Percentiles rank a stretch among this genome's conserved stretches.
Evolutionary conservation across 768 basidiomycete genomes (phyloP).

Genomic region (Leccinum subtestaceum): DNA sequence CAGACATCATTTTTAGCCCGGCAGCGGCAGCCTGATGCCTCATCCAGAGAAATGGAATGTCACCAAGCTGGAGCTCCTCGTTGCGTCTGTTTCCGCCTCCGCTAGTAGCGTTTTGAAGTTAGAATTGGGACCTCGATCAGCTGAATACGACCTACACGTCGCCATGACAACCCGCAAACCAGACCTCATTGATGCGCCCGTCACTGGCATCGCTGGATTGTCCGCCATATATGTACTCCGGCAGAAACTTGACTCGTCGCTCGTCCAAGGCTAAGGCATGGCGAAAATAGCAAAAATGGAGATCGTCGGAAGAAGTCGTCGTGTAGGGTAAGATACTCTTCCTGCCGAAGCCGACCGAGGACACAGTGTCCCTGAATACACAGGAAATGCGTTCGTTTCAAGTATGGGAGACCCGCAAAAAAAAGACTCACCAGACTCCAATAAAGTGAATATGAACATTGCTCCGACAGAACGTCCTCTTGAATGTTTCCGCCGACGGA

Average conservation of each 20-base stretch:
- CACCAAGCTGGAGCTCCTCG: conserved; percentile 24
- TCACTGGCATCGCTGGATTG: conserved; percentile 7
- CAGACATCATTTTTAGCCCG: conserved; percentile 20
- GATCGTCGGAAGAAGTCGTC: conserved; percentile 16
- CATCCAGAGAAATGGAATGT: conserved; percentile 32
- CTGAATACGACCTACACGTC: conserved; percentile 32
- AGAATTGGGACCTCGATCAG: background rate
- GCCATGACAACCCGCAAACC: conserved; percentile 41
- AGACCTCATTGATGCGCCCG: conserved; percentile 39
- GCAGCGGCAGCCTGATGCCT: conserved; percentile 26
- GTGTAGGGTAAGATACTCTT: conserved; percentile 31
- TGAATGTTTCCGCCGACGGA: conserved; percentile 29
- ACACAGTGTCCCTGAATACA: conserved; percentile 43
- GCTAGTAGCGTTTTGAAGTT: conserved; percentile 2
- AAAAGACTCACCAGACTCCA: conserved; percentile 39
- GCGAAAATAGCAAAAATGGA: conserved; percentile 41
- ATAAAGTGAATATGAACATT: conserved; percentile 42
- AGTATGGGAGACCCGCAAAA: no score
- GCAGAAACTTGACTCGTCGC: conserved; percentile 45
- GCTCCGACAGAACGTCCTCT: conserved; percentile 33
- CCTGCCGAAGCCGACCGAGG: conserved; percentile 40
- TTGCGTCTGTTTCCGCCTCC: conserved; percentile 29
- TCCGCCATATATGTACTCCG: conserved; percentile 38
- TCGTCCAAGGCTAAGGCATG: conserved; percentile 50
- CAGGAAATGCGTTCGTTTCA: background rate